Evolutionary conservation across 768 basidiomycete genomes (phyloP).

Genomic region (Lentinula lateritia): DNA sequence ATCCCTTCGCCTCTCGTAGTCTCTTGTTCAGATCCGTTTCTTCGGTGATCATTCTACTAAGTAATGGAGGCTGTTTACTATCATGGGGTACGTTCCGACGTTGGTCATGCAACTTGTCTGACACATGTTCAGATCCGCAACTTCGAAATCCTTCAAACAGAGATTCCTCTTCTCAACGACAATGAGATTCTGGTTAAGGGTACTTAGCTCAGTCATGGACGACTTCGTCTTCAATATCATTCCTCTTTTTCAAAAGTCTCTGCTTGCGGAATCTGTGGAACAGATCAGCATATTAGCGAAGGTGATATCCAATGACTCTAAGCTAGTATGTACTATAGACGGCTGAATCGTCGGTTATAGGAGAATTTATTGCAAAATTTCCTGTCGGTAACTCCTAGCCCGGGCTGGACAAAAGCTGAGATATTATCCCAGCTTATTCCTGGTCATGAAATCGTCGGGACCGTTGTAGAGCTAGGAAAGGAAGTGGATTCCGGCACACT

Average conservation of each 20-base stretch:
- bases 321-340: background rate
- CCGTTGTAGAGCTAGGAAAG: constrained; percentile 56
- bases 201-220: constrained; percentile 12
- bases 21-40: background rate
- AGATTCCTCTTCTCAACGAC: constrained; percentile 47
- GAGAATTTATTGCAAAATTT: constrained; percentile 46
- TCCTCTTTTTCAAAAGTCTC: constrained; percentile 36
- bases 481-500: constrained; percentile 47
- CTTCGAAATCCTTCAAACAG: constrained; percentile 50
- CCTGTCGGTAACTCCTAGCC: constrained; percentile 20
- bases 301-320: constrained; percentile 5
- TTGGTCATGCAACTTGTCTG: background rate
- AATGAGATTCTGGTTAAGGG: constrained; percentile 63
- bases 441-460: constrained; percentile 72
- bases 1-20: background rate
- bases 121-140: constrained; percentile 14
- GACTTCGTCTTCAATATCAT: background rate
- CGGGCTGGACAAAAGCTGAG: background rate
- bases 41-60: background rate
- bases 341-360: background rate
- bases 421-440: constrained; percentile 46
- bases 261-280: constrained; percentile 19
- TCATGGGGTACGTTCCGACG: constrained; percentile 4
- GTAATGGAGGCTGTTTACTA: constrained; percentile 13
- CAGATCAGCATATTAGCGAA: constrained; percentile 41